phyloP scores from a whole-genome alignment of 2,329 filamentous ascomycete species.

The Pseudogymnoascus sp. region DNA sequence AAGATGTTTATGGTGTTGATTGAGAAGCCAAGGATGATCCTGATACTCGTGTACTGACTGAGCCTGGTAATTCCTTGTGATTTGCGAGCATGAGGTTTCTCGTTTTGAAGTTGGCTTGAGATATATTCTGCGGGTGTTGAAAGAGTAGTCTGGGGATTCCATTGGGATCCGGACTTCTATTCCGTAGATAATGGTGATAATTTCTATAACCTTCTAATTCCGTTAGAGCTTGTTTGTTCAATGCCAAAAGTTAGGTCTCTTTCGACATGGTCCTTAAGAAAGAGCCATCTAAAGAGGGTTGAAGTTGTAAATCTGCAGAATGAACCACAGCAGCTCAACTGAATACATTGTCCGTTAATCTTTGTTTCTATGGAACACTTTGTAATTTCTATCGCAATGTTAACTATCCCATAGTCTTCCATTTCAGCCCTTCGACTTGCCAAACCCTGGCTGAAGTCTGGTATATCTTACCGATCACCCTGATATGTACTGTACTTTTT shows the following conservation, averaged over 20 bases:
- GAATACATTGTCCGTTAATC: background rate
- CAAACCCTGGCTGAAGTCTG: background rate
- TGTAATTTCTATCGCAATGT: background rate
- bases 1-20: background rate
- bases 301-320: background rate
- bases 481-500: background rate
- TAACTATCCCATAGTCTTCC: background rate
- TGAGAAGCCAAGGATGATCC: background rate
- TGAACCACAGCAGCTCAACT: background rate
- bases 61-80: background rate
- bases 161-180: background rate
- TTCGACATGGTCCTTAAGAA: background rate
- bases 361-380: background rate
- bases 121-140: background rate
- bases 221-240: background rate
- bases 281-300: background rate
- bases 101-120: background rate
- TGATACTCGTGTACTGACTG: background rate
- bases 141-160: background rate
- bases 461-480: constrained; percentile 3
- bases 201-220: background rate
- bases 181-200: background rate
- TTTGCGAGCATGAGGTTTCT: background rate
- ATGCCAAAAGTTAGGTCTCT: background rate
- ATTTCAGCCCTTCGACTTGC: constrained; percentile 1